These are phyloP conservation scores for Kokia cookei DNA, from an alignment of 441 rosid genomes.

Conservation along the genomic window DNA sequence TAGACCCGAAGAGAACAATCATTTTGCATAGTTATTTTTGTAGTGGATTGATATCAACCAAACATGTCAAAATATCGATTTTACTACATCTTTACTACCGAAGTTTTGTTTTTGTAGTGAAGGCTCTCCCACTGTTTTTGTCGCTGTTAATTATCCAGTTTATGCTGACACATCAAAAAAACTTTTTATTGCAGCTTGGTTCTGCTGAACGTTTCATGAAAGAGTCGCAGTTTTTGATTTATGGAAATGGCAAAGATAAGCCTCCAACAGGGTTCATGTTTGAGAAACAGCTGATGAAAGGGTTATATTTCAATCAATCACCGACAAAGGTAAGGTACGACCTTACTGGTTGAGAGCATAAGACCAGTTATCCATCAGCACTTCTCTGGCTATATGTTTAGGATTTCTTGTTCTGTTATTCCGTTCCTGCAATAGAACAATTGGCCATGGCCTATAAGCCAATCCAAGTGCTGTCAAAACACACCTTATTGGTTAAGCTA, in stretches of 20 bases:
- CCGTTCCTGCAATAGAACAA: neutral
- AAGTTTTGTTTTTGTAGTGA: neutral
- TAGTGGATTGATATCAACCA: neutral
- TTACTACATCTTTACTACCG: neutral
- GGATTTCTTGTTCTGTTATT: neutral
- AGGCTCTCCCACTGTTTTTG: neutral
- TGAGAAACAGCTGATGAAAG: conserved; percentile 83
- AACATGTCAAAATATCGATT: neutral
- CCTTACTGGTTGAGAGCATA: neutral
- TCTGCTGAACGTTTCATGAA: conserved; percentile 84
- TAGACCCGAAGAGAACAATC: neutral
- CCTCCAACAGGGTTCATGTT: conserved; percentile 94
- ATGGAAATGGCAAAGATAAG: conserved; percentile 82
- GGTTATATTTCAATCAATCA: conserved; percentile 91
- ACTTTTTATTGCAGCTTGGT: conserved; percentile 69
- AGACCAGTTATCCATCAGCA: neutral
- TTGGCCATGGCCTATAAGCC: neutral
- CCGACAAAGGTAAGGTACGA: conserved; percentile 61
- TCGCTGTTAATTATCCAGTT: conserved; percentile 5
- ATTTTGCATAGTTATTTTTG: neutral
- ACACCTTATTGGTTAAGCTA: neutral
- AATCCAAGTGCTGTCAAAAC: neutral
- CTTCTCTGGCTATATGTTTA: neutral
- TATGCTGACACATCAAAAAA: neutral
- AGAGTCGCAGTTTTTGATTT: conserved; percentile 70